phyloP scores from a whole-genome alignment of 1,284 basidiomycete species.

The Earliella scabrosa region DNA sequence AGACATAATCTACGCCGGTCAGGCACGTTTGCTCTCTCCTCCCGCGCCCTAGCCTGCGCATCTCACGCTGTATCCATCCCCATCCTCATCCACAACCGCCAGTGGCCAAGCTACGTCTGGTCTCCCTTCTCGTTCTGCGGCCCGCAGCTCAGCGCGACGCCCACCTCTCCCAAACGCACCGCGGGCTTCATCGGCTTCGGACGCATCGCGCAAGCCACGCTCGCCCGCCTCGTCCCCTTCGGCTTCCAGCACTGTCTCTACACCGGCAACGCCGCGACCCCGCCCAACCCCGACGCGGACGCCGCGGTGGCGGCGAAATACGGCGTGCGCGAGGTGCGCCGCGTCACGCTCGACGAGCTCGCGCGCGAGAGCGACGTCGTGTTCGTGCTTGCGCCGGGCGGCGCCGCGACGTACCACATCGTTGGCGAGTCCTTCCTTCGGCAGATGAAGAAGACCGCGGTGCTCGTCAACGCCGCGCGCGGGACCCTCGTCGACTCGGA shows the following conservation, averaged over 20 bases:
- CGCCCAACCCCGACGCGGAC: conserved; percentile 53
- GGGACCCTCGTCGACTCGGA: conserved; percentile 89
- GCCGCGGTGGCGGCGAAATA: conserved; percentile 50
- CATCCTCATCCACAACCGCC: neutral
- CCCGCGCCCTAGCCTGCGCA: neutral
- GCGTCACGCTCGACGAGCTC: conserved; percentile 69
- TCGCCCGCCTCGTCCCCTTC: conserved; percentile 80
- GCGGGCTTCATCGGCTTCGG: conserved; percentile 95
- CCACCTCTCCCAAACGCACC: conserved; percentile 60
- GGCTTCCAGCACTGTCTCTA: conserved; percentile 75
- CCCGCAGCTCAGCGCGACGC: conserved; percentile 69
- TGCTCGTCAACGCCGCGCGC: conserved; percentile 82
- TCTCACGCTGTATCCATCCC: neutral
- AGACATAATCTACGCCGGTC: conserved; percentile 67
- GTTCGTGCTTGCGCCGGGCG: conserved; percentile 85
- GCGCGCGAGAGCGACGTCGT: conserved; percentile 80
- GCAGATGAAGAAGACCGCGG: conserved; percentile 83
- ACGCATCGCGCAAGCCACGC: conserved; percentile 84
- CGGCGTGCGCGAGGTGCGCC: conserved; percentile 55
- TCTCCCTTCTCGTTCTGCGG: conserved; percentile 83
- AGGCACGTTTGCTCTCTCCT: conserved; percentile 45
- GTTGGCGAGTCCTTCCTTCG: conserved; percentile 74
- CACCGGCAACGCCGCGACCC: conserved; percentile 55
- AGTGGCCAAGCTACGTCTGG: conserved; percentile 76
- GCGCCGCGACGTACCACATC: conserved; percentile 71